Evolutionary conservation across 2,329 filamentous ascomycete species (phyloP), one percentile per base, ranked within the genome.

Genomic region (Thielaviopsis punctulata): DNA sequence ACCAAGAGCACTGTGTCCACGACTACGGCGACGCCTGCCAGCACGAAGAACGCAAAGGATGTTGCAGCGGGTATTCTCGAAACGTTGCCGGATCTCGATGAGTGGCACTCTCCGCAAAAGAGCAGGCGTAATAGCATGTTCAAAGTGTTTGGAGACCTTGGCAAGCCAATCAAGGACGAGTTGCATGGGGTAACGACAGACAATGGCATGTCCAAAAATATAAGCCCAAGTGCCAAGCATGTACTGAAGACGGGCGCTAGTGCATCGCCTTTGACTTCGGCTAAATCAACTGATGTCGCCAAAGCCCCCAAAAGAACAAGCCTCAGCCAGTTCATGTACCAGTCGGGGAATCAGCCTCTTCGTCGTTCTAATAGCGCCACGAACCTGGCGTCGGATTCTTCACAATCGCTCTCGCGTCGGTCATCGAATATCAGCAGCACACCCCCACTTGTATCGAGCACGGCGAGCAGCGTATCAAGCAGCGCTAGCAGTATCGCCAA

Each of bases 61-160:
- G 73, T 10, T 63, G 63, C 1, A 68, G 71, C 52, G 57, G 75
- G 77, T 53, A 73, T 69, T 0, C 63, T 79, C 19, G 62, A 66
- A 23, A 67, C 66, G 19, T 60, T 80, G 10, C 73, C 75, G 1
- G 75, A 78, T 45, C 62, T 73, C 39, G 69, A 69, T n/a, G 67
- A 64, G 10, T 76, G 73, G 73, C 63, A 67, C 45, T 60, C 64
- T 6, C 53, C 57, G 21, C 46, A 58, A 5, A 70, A 69, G 55
- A 57, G 61, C 0, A 62, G 59, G 44, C 67, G 64, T 54, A 59
- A 52, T 18, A 54, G 52, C 39, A 33, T 65, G 1, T 63, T 72
- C 18, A 58, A 63, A 2, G 67, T 77, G 5, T 77, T 73, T 54
- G 66, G 69, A 22, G 70, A 74, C 46, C 10, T 49, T n/a, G 33